These are phyloP conservation scores for Diaporthe amygdali DNA, from an alignment of 2,329 filamentous ascomycete genomes.

Conservation along the genomic window DNA sequence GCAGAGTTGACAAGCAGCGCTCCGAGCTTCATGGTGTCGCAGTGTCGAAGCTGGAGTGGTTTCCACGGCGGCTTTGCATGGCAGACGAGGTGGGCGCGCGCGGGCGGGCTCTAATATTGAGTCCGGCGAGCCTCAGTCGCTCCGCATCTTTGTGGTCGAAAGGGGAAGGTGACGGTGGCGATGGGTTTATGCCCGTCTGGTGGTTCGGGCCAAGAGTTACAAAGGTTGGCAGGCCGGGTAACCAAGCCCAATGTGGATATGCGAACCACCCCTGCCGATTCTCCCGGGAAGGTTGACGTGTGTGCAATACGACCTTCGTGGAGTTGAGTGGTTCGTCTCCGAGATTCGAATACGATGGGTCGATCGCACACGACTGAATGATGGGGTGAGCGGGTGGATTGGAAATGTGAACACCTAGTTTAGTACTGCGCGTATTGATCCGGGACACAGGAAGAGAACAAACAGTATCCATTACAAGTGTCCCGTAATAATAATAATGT, in stretches of 20 bases:
- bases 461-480: background rate
- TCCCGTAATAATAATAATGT: background rate
- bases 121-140: background rate
- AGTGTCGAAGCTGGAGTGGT: background rate
- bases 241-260: background rate
- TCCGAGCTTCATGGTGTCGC: background rate
- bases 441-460: background rate
- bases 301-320: background rate
- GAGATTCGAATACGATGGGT: background rate
- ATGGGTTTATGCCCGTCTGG: background rate
- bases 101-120: background rate
- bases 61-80: too few relatives aligned
- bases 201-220: background rate
- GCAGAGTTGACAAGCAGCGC: background rate
- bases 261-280: background rate
- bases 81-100: background rate
- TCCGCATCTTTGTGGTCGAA: background rate
- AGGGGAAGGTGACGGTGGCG: background rate
- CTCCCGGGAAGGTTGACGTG: background rate
- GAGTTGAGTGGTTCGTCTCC: background rate
- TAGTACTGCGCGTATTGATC: background rate
- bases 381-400: background rate
- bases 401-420: background rate
- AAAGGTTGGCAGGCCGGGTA: background rate
- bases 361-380: background rate